phyloP scores from a whole-genome alignment of 331 rosid genomes.

The Dryas integrifolia region DNA sequence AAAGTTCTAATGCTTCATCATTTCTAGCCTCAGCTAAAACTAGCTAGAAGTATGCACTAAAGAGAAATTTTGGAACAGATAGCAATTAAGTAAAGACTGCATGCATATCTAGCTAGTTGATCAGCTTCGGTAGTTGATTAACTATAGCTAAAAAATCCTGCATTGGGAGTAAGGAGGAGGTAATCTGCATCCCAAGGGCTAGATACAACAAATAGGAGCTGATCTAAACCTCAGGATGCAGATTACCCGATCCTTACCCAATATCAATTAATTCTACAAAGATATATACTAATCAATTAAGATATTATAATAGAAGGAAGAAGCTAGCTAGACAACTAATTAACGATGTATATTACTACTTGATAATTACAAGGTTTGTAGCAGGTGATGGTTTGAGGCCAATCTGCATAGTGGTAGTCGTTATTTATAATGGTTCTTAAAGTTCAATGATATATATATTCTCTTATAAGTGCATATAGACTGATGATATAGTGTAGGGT shows the following conservation, averaged over 20 bases:
- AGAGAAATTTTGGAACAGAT: neutral
- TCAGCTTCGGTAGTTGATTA: neutral
- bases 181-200: constrained; percentile 61
- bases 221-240: constrained; percentile 59
- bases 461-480: neutral
- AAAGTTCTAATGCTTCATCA: no score
- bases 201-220: constrained; percentile 23
- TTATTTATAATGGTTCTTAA: neutral
- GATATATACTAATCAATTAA: no score
- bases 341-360: no score
- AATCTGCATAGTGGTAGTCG: neutral
- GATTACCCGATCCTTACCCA: constrained; percentile 74
- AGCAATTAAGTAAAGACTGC: neutral
- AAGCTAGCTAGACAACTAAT: no score
- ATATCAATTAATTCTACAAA: constrained; percentile 17
- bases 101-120: neutral
- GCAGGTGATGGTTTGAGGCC: neutral
- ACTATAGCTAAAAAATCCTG: constrained; percentile 9
- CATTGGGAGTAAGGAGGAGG: constrained; percentile 37
- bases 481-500: neutral
- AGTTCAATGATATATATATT: neutral
- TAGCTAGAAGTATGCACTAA: no score
- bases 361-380: no score
- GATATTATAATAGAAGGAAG: no score
- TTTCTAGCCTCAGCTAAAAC: neutral